A percentile compares a stretch with the other conserved stretches of the same genome.
Evolutionary conservation across 495 filamentous ascomycete species (phyloP).

Genomic region (Collariella sp.): DNA sequence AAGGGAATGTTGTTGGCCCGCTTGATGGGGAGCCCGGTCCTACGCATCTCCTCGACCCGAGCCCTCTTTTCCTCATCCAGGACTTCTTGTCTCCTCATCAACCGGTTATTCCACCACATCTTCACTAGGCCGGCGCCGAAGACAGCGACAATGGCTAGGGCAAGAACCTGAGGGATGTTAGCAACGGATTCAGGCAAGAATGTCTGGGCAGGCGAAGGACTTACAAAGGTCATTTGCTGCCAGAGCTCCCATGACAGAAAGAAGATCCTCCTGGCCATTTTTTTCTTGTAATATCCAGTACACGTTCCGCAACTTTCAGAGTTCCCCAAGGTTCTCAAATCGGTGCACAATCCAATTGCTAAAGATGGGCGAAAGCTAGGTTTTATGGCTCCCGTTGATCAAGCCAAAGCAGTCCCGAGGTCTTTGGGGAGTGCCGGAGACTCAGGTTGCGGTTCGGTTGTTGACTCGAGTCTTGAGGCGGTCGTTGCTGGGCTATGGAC

Average conservation of each 20-base stretch:
- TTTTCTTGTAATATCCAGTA: background rate
- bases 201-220: constrained; percentile 20
- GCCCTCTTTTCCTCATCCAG: constrained; percentile 57
- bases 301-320: no score
- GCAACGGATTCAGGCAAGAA: constrained; percentile 3
- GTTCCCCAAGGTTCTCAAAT: no score
- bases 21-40: constrained; percentile 36
- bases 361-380: no score
- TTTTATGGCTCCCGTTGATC: no score
- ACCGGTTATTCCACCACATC: constrained; percentile 54
- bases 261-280: constrained; percentile 42
- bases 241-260: constrained; percentile 74
- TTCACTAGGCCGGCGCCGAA: constrained; percentile 47
- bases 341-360: no score
- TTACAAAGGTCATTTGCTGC: constrained; percentile 87
- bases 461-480: no score
- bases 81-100: constrained; percentile 54
- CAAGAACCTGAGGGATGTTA: constrained; percentile 35
- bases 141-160: constrained; percentile 41
- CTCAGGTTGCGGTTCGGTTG: no score
- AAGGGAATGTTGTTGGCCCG: constrained; percentile 66
- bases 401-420: no score
- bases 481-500: background rate
- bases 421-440: no score
- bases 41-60: constrained; percentile 46